Base-by-base conservation (phyloP, 2,329 filamentous ascomycete genomes). In the Pseudohalonectria lignicola region DNA sequence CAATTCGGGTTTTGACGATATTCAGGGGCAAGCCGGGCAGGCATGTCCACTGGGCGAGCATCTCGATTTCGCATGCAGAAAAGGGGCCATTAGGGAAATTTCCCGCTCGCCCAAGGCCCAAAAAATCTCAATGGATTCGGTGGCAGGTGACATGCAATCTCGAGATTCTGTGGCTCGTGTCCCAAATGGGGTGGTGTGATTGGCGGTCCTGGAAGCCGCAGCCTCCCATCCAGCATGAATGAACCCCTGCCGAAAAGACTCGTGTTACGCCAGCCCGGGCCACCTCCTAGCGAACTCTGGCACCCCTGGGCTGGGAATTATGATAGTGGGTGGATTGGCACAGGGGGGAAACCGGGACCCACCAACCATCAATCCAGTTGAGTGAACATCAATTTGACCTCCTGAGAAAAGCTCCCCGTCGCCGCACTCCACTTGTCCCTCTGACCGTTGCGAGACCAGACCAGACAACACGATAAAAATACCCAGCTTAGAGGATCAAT, bases 11-110 rank as follows among this genome's bases (percentile, higher is more conserved):
- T n/a, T 39, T 32, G 23, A 40, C 41, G 31, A 7, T 12, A 26
- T 26, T 26, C 23, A 26, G 23, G 23, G 23, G 23, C 23, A 26
- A n/a, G n/a, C n/a, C n/a, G n/a, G n/a, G n/a, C n/a, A n/a, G n/a
- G n/a, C n/a, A n/a, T n/a, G n/a, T n/a, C n/a, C n/a, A n/a, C n/a
- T n/a, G n/a, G n/a, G n/a, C n/a, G n/a, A n/a, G n/a, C n/a, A n/a
- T n/a, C 42, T 49, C 47, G 36, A 39, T 47, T 41, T 37, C 18
- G 36, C 34, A 38, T 34, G 23, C 32, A 35, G 12, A 12, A 26
- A 26, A 26, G 23, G 23, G 23, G 23, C 8, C 12, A 12, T 26
- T 7, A 7, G 23, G 23, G 23, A 33, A 18, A 33, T 18, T 33
- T 33, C 11, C n/a, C n/a, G n/a, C n/a, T n/a, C n/a, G n/a, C n/a